Base-by-base conservation (phyloP, 805 yeast species). In the Debaryomyces tyrocola region DNA sequence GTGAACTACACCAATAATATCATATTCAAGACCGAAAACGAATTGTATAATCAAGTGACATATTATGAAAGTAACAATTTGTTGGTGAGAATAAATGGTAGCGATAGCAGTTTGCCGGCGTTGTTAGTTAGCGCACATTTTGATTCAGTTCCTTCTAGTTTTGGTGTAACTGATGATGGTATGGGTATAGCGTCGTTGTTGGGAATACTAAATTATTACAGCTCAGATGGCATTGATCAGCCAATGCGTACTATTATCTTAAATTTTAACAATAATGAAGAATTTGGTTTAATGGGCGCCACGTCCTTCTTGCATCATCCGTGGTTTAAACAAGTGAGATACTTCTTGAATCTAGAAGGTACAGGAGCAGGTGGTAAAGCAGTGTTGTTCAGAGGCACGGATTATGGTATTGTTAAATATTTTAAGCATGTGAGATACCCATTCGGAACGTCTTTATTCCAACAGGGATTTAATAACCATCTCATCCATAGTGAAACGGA, bases 361-460 rank as follows among this genome's bases (percentile, higher is more conserved):
- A 88, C 96, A 0, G 97, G 97, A 2, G 86, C 94, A 1, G 96
- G 96, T 20, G 91, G 94, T 4, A 81, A 85, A 53, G 87, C 96
- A 1, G 74, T 88, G 17, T 67, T 90, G 41, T 90, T 91, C 63
- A 78, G 97, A 63, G 83, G 90, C n/a, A 82, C 95, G 0, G 95
- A 90, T 59, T 76, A 75, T 50, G 87, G 87, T 1, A 80, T 89
- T 10, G 81, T 86, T 1, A 77, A 78, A 49, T 77, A 80, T 52
- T 77, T 78, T 51, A 63, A 73, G 18, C 73, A 74, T 3, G 91
- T 81, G 1, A 67, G 79, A 47, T 71, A 71, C 39, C 96, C 96
- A 0, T 89, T 82, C 69, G 96, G 87, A 3, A 80, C 82, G 45
- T 88, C 96, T 0, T 63, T 90, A 9, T 85, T 84, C 64, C 96